Evolutionary conservation across 176 grass and related monocot species (phyloP).

Genomic region (Zea mays): DNA sequence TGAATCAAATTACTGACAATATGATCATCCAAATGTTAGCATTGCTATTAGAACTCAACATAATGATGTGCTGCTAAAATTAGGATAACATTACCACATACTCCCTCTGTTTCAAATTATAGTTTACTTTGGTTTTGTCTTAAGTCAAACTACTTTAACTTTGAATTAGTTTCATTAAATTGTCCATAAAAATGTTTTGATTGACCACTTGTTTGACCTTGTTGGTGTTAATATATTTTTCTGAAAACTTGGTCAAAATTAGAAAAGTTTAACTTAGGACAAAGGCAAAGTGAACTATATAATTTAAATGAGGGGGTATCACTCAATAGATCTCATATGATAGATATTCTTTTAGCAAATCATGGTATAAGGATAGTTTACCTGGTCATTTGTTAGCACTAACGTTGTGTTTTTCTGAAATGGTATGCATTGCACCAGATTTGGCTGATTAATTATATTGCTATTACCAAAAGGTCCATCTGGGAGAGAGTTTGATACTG

Average conservation of each 20-base stretch:
- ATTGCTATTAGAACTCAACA: slow-evolving; percentile 17
- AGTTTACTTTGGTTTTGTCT: neutral
- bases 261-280: neutral
- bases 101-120: neutral
- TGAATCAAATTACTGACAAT: slow-evolving; percentile 15
- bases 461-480: slow-evolving; percentile 61
- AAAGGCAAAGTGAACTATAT: neutral
- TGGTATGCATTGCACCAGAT: slow-evolving; percentile 75
- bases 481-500: slow-evolving; percentile 69
- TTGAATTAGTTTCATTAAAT: neutral
- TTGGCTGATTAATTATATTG: slow-evolving; percentile 50
- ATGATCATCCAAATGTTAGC: slow-evolving; percentile 23
- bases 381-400: slow-evolving; percentile 82
- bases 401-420: slow-evolving; percentile 83
- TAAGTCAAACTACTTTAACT: neutral
- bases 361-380: slow-evolving; percentile 38
- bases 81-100: slow-evolving; percentile 11
- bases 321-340: neutral
- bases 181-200: neutral
- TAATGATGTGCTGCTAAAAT: neutral
- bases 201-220: neutral
- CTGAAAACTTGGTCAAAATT: neutral
- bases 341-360: slow-evolving; percentile 28
- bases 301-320: neutral
- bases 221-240: neutral